Evolutionary conservation across 192 early-diverging fungal species (phyloP).

Genomic region (Phlyctochytrium planicorne): DNA sequence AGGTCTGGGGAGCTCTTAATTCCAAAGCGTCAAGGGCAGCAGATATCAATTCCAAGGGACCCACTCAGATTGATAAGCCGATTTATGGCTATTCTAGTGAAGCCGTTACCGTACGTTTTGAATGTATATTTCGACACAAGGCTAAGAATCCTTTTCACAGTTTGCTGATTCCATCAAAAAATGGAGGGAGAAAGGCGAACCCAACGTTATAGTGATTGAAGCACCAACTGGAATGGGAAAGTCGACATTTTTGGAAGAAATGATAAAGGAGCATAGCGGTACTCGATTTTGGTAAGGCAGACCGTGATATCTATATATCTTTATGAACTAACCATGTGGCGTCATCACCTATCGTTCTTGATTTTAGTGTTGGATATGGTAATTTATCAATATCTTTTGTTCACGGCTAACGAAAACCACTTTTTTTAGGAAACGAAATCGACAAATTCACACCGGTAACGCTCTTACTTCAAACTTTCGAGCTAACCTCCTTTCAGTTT

Average conservation of each 20-base stretch:
- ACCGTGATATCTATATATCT: too few species aligned
- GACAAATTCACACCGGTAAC: slow-evolving; percentile 21
- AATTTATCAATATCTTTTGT: too few species aligned
- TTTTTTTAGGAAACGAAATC: slow-evolving; percentile 18
- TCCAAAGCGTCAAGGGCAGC: slow-evolving; percentile 2
- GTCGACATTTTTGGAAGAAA: slow-evolving; percentile 18
- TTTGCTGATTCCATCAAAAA: not conserved
- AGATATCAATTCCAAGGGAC: not conserved
- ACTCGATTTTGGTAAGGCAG: slow-evolving; percentile 3
- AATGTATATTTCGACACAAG: not conserved
- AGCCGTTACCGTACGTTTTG: not conserved
- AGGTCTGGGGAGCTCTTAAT: slow-evolving; percentile 27
- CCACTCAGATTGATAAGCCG: not conserved
- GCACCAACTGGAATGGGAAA: not conserved
- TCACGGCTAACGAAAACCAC: not conserved
- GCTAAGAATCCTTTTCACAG: not conserved
- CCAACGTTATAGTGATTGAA: slow-evolving; percentile 6
- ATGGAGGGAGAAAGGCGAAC: not conserved
- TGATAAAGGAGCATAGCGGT: slow-evolving; percentile 14
- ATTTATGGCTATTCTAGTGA: not conserved
- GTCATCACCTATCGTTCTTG: too few species aligned
- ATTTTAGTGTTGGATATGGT: too few species aligned
- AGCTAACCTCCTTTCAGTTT: slow-evolving; percentile 12
- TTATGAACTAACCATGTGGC: too few species aligned
- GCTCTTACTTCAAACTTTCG: not conserved